These are phyloP conservation scores for Fragaria iinumae DNA, from an alignment of 306 rosid genomes.

Conservation along the genomic window DNA sequence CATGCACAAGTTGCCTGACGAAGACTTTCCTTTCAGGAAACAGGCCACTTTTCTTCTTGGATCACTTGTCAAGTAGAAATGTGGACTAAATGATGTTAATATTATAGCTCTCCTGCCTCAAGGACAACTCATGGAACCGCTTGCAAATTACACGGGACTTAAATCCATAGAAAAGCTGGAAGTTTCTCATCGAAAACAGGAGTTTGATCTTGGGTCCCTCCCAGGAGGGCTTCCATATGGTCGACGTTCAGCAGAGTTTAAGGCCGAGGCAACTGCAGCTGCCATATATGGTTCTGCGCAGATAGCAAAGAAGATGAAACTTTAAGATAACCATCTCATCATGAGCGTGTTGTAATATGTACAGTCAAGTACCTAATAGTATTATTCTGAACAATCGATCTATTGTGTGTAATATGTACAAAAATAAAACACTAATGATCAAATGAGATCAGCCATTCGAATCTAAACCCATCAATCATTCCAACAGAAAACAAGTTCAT, in stretches of 20 bases:
- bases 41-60: conserved; percentile 44
- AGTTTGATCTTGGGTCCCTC: no score
- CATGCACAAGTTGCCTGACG: conserved; percentile 69
- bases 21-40: conserved; percentile 74
- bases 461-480: no score
- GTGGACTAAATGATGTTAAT: background rate
- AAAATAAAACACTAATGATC: background rate
- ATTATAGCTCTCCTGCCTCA: background rate
- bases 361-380: background rate
- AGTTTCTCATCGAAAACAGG: background rate
- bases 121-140: background rate
- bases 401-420: background rate
- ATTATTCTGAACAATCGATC: no score
- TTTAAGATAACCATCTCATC: background rate
- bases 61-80: background rate
- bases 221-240: no score
- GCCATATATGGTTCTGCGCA: background rate
- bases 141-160: background rate
- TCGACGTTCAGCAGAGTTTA: no score
- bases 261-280: no score
- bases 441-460: background rate
- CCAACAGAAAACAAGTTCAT: no score
- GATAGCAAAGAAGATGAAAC: background rate
- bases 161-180: background rate
- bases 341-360: background rate